phyloP scores from a whole-genome alignment of 768 basidiomycete genomes.

The Pulveroboletus sp. region DNA sequence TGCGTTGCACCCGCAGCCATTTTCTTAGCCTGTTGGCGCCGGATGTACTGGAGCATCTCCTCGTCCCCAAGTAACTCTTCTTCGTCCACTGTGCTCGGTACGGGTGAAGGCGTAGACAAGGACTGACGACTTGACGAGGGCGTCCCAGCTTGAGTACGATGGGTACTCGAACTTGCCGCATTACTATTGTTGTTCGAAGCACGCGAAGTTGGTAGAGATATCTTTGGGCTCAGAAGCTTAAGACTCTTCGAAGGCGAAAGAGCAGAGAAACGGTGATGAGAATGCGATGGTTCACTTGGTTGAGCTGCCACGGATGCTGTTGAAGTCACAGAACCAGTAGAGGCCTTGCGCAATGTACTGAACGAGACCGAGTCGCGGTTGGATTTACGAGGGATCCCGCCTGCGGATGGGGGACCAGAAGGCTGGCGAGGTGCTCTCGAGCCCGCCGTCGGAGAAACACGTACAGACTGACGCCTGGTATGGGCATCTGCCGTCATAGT shows the following conservation, averaged over 20 bases:
- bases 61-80: conserved; percentile 90
- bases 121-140: conserved; percentile 75
- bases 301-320: conserved; percentile 51
- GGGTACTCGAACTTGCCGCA: conserved; percentile 39
- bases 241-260: conserved; percentile 83
- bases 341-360: conserved; percentile 75
- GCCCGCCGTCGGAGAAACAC: conserved; percentile 59
- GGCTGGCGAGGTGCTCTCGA: conserved; percentile 70
- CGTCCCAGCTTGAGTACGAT: conserved; percentile 53
- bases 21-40: conserved; percentile 86
- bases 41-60: conserved; percentile 95
- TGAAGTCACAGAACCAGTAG: conserved; percentile 77
- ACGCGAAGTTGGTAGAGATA: conserved; percentile 57
- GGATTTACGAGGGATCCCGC: conserved; percentile 57
- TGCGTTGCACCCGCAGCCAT: conserved; percentile 79
- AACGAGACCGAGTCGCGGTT: conserved; percentile 82
- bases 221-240: conserved; percentile 79
- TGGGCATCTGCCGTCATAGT: conserved; percentile 30
- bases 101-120: conserved; percentile 82
- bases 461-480: conserved; percentile 52
- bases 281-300: conserved; percentile 37
- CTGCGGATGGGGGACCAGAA: conserved; percentile 43
- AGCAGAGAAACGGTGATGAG: conserved; percentile 72
- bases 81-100: conserved; percentile 73
- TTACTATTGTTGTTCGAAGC: conserved; percentile 42